Percentiles rank a stretch among this genome's conserved stretches.
Evolutionary conservation across 495 filamentous ascomycete species (phyloP).

Genomic region (Penicillium turbatum): DNA sequence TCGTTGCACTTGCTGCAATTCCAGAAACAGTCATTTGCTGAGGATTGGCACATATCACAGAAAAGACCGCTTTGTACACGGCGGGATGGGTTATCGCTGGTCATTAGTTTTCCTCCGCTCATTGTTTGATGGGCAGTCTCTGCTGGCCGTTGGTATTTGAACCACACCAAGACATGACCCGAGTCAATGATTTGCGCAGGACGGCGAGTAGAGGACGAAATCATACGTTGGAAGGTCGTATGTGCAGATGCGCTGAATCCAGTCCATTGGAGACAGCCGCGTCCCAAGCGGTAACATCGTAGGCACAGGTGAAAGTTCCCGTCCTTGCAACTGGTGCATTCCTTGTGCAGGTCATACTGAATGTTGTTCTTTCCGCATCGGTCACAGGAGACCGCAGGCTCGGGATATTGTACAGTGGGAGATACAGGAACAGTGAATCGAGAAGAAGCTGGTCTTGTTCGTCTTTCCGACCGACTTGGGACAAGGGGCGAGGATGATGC

Average conservation of each 20-base stretch:
- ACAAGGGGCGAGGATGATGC: conserved; percentile 19
- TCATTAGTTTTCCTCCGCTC: conserved; percentile 38
- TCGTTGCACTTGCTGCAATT: conserved; percentile 79
- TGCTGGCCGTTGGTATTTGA: conserved; percentile 59
- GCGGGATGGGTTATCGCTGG: conserved; percentile 58
- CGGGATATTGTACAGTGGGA: conserved; percentile 50
- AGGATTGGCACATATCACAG: conserved; percentile 67
- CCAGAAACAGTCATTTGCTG: conserved; percentile 77
- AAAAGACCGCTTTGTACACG: conserved; percentile 78
- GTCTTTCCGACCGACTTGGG: conserved; percentile 24
- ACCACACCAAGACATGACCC: conserved; percentile 64
- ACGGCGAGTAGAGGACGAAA: conserved; percentile 40
- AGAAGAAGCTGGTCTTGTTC: conserved; percentile 34
- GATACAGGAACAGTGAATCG: conserved; percentile 27
- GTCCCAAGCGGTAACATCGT: conserved; percentile 67
- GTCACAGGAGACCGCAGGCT: conserved; percentile 69
- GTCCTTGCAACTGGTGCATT: conserved; percentile 63
- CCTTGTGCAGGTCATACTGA: conserved; percentile 77
- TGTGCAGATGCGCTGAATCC: conserved; percentile 67
- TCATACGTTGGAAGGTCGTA: conserved; percentile 48
- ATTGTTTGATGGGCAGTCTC: conserved; percentile 25
- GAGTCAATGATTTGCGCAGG: conserved; percentile 37
- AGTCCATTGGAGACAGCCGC: conserved; percentile 73
- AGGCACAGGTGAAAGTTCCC: conserved; percentile 74
- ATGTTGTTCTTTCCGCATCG: conserved; percentile 62